Base-by-base conservation (phyloP, 2,329 filamentous ascomycete species). In the Hypoxylon sp. region DNA sequence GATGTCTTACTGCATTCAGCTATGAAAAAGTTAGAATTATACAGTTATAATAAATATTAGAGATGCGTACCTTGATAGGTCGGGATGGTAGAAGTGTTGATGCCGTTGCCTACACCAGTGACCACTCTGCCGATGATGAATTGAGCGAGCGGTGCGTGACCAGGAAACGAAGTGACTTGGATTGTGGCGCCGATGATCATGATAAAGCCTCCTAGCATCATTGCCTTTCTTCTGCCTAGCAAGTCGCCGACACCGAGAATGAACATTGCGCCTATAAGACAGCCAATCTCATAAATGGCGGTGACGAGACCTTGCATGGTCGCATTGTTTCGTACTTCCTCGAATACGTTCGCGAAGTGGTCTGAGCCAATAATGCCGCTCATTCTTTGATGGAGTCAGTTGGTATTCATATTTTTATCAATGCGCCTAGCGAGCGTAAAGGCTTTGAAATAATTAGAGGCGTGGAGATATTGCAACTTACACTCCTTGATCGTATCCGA, bases 111-210 rank as follows among this genome's bases (percentile, higher is more conserved):
- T 2, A 87, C 73, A 17, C 86, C 85, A 11, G 85, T 87, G 4
- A 88, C 77, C 8, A 86, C 81, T 52, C 85, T 77, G 5, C 84
- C 84, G 54, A 84, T 77, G 60, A 85, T 83, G 70, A 86, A 81
- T 71, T 86, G 84, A 1, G 82, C 80, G 35, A 82, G 66, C 0
- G 80, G 77, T 9, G 67, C 63, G 5, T 77, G 66, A 24, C 63
- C 61, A 0, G 67, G 54, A 60, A 78, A 73, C 17, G 79, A 59
- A 14, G 83, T 81, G 37, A 86, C 78, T 73, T 91, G 90, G 39
- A 91, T 84, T 8, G 86, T 80, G 35, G 88, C 88, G 17, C 89
- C 89, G 9, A 89, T 60, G 8, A 88, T 83, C 84, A 91, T 88
- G 70, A 91, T 84, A 10, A 80, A 68, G 8, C 84, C 85, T 14